These are phyloP conservation scores for Coprinopsis cinerea DNA, from an alignment of 768 basidiomycete species.

Conservation along the genomic window DNA sequence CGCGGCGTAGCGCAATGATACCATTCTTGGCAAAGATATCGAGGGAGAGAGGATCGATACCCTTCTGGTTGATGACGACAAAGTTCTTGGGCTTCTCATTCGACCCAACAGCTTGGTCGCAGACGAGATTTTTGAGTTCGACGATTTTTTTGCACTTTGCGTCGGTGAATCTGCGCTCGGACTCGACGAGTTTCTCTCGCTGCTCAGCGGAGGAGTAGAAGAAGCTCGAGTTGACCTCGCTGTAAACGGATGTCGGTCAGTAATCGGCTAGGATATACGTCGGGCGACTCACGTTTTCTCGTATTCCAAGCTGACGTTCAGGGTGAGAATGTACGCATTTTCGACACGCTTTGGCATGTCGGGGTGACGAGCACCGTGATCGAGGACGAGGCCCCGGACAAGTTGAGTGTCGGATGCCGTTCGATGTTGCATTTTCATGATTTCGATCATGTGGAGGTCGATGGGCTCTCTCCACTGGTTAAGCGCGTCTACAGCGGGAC, in stretches of 20 bases:
- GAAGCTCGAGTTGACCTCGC: constrained; percentile 99
- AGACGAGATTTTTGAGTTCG: constrained; percentile 92
- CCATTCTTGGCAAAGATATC: constrained; percentile 97
- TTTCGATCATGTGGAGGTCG: constrained; percentile 98
- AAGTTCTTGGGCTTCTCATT: constrained; percentile 82
- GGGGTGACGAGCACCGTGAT: constrained; percentile 96
- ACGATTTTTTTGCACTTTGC: constrained; percentile 93
- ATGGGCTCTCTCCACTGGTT: constrained; percentile 84
- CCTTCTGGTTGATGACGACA: constrained; percentile 97
- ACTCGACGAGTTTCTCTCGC: constrained; percentile 97
- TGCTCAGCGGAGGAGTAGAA: constrained; percentile 99
- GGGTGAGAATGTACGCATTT: constrained; percentile 89
- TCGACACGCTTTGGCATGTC: constrained; percentile 99
- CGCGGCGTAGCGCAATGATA: constrained; percentile 88
- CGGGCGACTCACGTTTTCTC: constrained; percentile 86
- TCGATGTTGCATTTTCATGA: constrained; percentile 99
- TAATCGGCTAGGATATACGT: constrained; percentile 10
- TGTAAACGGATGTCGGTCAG: constrained; percentile 26
- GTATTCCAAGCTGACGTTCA: constrained; percentile 98
- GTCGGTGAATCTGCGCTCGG: constrained; percentile 91
- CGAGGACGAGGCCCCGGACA: constrained; percentile 90
- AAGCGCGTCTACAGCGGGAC: constrained; percentile 37
- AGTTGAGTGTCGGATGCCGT: constrained; percentile 96
- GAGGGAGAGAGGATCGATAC: constrained; percentile 94
- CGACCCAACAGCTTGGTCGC: constrained; percentile 84